Percentiles rank a stretch among this genome's conserved stretches.
These are phyloP conservation scores for Cyclotella cryptica DNA, from an alignment of 108 stramenopile genomes.

Conservation along the genomic window DNA sequence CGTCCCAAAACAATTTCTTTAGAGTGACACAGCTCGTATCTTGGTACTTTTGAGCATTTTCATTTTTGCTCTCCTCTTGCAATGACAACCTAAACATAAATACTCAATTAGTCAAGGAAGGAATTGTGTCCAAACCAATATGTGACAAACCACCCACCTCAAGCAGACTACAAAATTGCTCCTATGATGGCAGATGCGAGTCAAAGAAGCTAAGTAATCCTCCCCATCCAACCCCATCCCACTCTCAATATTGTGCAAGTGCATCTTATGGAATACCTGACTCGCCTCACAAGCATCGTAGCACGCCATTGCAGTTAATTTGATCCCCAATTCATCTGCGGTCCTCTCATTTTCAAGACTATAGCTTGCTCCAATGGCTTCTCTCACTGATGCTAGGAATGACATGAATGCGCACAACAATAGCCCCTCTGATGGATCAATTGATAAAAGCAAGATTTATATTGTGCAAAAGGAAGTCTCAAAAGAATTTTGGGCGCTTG, in stretches of 20 bases:
- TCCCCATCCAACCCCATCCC: conserved; percentile 44
- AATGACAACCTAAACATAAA: too few relatives aligned
- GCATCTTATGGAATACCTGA: conserved; percentile 81
- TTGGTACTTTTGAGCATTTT: conserved; percentile 64
- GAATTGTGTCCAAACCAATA: not conserved
- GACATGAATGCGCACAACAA: too few relatives aligned
- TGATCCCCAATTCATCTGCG: conserved; percentile 83
- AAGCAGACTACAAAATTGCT: conserved; percentile 45
- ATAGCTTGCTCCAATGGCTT: too few relatives aligned
- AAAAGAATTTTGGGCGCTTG: conserved; percentile 56
- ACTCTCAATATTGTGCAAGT: conserved; percentile 55
- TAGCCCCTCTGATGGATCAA: conserved; percentile 86
- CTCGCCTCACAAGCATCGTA: conserved; percentile 72
- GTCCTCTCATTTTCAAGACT: conserved; percentile 71
- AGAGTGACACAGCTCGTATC: conserved; percentile 41
- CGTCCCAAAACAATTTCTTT: conserved; percentile 45
- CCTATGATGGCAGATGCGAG: conserved; percentile 69
- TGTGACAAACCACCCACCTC: not conserved
- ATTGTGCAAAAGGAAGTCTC: conserved; percentile 75
- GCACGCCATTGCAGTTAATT: conserved; percentile 82
- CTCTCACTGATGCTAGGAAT: conserved; percentile 64
- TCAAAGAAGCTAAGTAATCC: conserved; percentile 45
- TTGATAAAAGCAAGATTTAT: conserved; percentile 74
- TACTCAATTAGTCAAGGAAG: not conserved
- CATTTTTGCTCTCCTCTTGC: conserved; percentile 39